These are phyloP conservation scores for Xylariaceae sp. DNA, from an alignment of 2,329 filamentous ascomycete genomes.

Conservation along the genomic window DNA sequence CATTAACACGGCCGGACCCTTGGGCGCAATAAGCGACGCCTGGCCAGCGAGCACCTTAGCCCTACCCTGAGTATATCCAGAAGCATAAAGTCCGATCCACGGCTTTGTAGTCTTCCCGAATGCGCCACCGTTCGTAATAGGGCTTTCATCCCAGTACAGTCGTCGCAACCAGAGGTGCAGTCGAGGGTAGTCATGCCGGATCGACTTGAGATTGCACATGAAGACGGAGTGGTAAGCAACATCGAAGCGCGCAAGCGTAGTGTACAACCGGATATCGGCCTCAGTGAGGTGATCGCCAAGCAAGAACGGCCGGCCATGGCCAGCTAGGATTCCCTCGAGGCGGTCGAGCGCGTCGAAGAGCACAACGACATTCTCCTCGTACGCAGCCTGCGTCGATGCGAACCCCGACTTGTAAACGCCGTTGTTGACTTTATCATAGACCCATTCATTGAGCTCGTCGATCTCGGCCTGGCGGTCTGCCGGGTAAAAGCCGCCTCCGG, in stretches of 20 bases:
- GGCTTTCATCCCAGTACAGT: slow-evolving; percentile 71
- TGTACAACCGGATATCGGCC: slow-evolving; percentile 66
- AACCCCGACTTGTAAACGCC: slow-evolving; percentile 75
- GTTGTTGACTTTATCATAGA: slow-evolving; percentile 68
- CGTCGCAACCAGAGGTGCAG: slow-evolving; percentile 77
- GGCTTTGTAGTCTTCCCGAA: slow-evolving; percentile 76
- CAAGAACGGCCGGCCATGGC: slow-evolving; percentile 59
- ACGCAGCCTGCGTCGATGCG: slow-evolving; percentile 75
- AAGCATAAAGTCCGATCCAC: slow-evolving; percentile 31
- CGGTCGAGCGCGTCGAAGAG: slow-evolving; percentile 76
- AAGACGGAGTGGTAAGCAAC: slow-evolving; percentile 82
- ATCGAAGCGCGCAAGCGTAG: slow-evolving; percentile 31
- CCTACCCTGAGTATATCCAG: slow-evolving; percentile 25
- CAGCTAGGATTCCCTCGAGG: slow-evolving; percentile 64
- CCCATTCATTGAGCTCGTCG: slow-evolving; percentile 75
- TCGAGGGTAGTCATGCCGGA: slow-evolving; percentile 75
- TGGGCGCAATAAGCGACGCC: slow-evolving; percentile 29
- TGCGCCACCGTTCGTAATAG: slow-evolving; percentile 42
- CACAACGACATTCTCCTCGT: slow-evolving; percentile 65
- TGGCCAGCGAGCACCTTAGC: slow-evolving; percentile 26
- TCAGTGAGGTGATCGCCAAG: slow-evolving; percentile 74
- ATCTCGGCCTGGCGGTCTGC: slow-evolving; percentile 59
- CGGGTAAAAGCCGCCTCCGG: slow-evolving; percentile 64
- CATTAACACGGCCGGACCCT: slow-evolving; percentile 24
- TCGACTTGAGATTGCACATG: slow-evolving; percentile 81